phyloP scores from a whole-genome alignment of 345 rosid species.

The Barbarea vulgaris region DNA sequence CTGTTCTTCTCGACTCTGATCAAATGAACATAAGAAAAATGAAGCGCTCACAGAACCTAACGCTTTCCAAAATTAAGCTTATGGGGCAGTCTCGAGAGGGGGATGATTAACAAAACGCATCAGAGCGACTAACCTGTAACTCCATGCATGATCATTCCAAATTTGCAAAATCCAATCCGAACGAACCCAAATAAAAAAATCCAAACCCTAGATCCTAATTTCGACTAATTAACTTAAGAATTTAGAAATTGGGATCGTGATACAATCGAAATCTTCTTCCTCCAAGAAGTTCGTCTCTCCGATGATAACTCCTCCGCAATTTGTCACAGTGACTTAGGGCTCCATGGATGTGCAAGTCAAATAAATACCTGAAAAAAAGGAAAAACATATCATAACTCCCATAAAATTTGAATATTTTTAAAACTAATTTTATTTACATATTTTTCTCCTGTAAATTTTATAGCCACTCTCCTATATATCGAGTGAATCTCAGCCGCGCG shows the following conservation, averaged over 20 bases:
- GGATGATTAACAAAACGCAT: constrained; percentile 5
- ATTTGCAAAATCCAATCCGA: constrained; percentile 6
- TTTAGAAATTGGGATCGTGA: neutral
- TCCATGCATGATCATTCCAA: constrained; percentile 10
- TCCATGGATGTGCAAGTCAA: neutral
- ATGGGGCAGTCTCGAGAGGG: neutral
- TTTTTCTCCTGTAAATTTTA: neutral
- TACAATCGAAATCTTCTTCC: neutral
- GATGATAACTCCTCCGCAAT: constrained; percentile 29
- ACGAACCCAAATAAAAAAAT: neutral
- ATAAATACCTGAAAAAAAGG: neutral
- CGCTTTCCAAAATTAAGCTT: neutral
- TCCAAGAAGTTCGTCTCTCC: constrained; percentile 9
- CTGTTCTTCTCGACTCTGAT: constrained; percentile 6
- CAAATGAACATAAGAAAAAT: constrained; percentile 1
- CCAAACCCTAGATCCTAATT: constrained; percentile 21
- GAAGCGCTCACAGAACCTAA: neutral
- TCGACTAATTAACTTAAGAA: neutral
- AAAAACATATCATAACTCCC: neutral
- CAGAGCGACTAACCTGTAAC: constrained; percentile 25
- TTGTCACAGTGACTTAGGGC: constrained; percentile 10
- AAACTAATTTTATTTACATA: neutral
- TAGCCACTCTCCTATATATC: constrained; percentile 5
- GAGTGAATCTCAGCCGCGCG: neutral
- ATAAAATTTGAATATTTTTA: constrained; percentile 5